phyloP scores from a whole-genome alignment of 2,329 filamentous ascomycete species.

The Akanthomyces lecanii region DNA sequence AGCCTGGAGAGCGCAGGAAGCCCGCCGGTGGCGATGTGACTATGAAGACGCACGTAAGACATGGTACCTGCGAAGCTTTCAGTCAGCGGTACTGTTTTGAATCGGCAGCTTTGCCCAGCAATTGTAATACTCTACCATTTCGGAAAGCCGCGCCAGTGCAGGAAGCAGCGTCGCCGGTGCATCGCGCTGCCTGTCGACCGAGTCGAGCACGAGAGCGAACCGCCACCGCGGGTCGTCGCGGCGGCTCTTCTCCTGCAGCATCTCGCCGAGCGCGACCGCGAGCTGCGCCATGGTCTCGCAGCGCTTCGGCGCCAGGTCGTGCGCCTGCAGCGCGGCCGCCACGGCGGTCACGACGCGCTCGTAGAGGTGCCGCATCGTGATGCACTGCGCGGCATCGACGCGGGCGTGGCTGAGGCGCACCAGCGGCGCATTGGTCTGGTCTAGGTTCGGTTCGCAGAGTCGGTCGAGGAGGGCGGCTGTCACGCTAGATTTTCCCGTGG shows the following conservation, averaged over 20 bases:
- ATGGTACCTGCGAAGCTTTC: constrained; percentile 59
- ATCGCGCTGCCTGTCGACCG: constrained; percentile 79
- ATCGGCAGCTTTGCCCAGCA: not conserved
- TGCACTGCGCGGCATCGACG: constrained; percentile 68
- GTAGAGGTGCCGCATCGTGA: constrained; percentile 72
- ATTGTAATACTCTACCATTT: constrained; percentile 53
- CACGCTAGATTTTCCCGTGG: constrained; percentile 80
- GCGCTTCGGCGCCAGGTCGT: constrained; percentile 47
- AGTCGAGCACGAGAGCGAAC: constrained; percentile 83
- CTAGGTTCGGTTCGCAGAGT: constrained; percentile 22
- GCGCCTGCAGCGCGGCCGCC: constrained; percentile 45
- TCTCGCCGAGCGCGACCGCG: constrained; percentile 63
- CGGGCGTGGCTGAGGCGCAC: constrained; percentile 52
- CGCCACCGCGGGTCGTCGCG: constrained; percentile 41
- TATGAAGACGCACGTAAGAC: constrained; percentile 72
- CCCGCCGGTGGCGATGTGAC: constrained; percentile 66
- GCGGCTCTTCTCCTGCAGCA: constrained; percentile 47
- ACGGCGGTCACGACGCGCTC: constrained; percentile 64
- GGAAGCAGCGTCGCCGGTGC: constrained; percentile 73
- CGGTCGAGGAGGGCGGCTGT: constrained; percentile 44
- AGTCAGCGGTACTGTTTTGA: not conserved
- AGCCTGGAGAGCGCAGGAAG: constrained; percentile 64
- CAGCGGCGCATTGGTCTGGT: constrained; percentile 17
- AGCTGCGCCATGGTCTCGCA: constrained; percentile 81
- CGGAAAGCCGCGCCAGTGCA: constrained; percentile 74